A percentile compares a stretch with the other conserved stretches of the same genome.
phyloP scores from a whole-genome alignment of 139 green algal genomes.

The Spirogloea muscicola region DNA sequence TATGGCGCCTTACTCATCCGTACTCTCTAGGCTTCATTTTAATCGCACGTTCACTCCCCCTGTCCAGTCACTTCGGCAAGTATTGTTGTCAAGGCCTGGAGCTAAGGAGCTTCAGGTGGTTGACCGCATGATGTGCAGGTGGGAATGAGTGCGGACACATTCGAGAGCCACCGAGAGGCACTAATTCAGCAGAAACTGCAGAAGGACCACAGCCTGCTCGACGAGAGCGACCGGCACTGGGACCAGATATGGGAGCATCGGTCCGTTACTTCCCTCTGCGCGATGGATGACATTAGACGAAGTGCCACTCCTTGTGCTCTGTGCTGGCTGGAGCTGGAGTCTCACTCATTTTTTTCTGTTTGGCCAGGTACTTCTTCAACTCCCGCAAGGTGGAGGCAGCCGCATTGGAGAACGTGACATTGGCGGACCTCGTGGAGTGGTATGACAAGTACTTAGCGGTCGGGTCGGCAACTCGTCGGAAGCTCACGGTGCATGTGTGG shows the following conservation, averaged over 20 bases:
- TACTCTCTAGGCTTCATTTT: too few species aligned
- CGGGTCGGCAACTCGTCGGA: neutral
- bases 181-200: slow-evolving; percentile 71
- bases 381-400: slow-evolving; percentile 25
- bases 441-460: slow-evolving; percentile 20
- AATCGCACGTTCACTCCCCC: too few species aligned
- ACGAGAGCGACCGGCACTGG: slow-evolving; percentile 78
- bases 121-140: too few species aligned
- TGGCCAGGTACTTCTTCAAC: slow-evolving; percentile 38
- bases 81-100: too few species aligned
- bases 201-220: slow-evolving; percentile 64
- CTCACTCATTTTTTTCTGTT: too few species aligned
- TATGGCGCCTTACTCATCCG: too few species aligned
- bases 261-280: too few species aligned
- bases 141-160: slow-evolving; percentile 62
- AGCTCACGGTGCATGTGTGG: slow-evolving; percentile 36
- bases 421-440: slow-evolving; percentile 26
- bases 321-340: too few species aligned
- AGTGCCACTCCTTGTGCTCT: too few species aligned
- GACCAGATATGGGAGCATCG: slow-evolving; percentile 66
- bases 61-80: too few species aligned
- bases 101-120: too few species aligned
- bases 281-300: too few species aligned
- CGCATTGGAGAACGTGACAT: slow-evolving; percentile 14
- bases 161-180: slow-evolving; percentile 66